A percentile compares a stretch with the other conserved stretches of the same genome.
Evolutionary conservation across 495 filamentous ascomycete genomes (phyloP).

Genomic region (Daldinia concentrica): DNA sequence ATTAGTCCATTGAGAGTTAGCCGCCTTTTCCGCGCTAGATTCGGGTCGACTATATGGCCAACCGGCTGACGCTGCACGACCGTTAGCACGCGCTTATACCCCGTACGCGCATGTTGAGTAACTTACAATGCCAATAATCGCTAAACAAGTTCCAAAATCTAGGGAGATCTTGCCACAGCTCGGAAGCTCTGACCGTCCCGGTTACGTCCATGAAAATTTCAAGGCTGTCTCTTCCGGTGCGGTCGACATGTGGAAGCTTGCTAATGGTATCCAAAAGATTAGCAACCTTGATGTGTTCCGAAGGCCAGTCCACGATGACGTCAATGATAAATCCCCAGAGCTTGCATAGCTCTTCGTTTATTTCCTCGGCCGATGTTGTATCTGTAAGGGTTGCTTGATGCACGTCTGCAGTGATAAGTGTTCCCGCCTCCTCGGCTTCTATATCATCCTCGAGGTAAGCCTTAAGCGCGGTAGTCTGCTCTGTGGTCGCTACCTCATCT

Average conservation of each 20-base stretch:
- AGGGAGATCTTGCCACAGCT: conserved; percentile 1
- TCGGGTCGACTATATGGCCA: not conserved
- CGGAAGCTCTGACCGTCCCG: not conserved
- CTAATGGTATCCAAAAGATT: not conserved
- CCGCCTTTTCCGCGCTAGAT: not conserved
- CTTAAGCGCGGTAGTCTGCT: not conserved
- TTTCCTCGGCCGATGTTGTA: not conserved
- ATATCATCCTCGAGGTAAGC: conserved; percentile 1
- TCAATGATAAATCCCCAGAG: not conserved
- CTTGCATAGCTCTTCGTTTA: not conserved
- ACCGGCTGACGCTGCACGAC: not conserved
- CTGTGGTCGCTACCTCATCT: conserved; percentile 1
- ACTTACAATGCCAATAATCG: conserved; percentile 11
- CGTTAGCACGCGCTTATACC: not conserved
- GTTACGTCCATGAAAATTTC: not conserved
- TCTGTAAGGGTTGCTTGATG: not conserved
- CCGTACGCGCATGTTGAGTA: not conserved
- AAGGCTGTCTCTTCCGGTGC: not conserved
- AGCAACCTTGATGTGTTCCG: not conserved
- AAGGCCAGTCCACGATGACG: not conserved
- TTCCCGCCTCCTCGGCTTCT: conserved; percentile 4
- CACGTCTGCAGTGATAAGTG: not conserved
- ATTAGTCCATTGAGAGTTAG: not conserved
- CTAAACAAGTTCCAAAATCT: conserved; percentile 3
- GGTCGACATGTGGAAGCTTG: not conserved